A percentile compares a stretch with the other conserved stretches of the same genome.
Conservation (phyloP, 805 yeast species). For the Pichia insulana region DNA sequence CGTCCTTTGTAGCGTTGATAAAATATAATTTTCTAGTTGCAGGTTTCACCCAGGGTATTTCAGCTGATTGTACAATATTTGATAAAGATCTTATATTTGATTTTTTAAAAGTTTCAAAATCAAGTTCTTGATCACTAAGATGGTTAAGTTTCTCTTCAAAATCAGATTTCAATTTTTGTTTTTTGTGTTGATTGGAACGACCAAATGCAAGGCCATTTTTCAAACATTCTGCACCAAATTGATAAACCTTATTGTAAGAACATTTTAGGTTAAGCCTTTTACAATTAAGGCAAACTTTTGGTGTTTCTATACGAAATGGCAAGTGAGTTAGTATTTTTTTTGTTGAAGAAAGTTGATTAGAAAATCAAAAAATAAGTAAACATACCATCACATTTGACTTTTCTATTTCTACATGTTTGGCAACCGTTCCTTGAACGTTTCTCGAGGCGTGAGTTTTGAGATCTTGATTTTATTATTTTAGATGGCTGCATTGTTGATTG, state of each 20-base stretch:
- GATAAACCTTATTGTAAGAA: slow-evolving; percentile 12
- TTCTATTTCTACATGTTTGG: slow-evolving; percentile 1
- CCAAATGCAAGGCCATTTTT: slow-evolving; percentile 2
- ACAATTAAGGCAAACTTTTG: slow-evolving; percentile 19
- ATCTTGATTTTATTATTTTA: background rate
- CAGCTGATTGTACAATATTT: too few relatives aligned
- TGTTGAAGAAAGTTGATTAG: background rate
- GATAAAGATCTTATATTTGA: background rate
- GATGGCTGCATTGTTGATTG: background rate
- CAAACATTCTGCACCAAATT: slow-evolving; percentile 14
- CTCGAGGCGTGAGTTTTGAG: background rate
- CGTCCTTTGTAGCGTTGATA: too few relatives aligned
- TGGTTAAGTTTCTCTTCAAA: background rate
- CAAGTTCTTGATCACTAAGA: background rate
- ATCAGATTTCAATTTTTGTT: background rate
- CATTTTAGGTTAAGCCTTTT: slow-evolving; percentile 15
- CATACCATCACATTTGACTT: slow-evolving; percentile 4
- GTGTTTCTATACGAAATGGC: background rate
- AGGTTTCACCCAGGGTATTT: too few relatives aligned
- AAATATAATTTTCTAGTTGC: too few relatives aligned
- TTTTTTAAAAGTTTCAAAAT: background rate
- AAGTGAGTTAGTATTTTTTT: background rate
- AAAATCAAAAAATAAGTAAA: too few relatives aligned
- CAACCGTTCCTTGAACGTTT: slow-evolving; percentile 4
- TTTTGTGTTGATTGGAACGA: slow-evolving; percentile 3